Evolutionary conservation across 805 yeast genomes (phyloP).

Genomic region (Diddensiella caesifluorescens): DNA sequence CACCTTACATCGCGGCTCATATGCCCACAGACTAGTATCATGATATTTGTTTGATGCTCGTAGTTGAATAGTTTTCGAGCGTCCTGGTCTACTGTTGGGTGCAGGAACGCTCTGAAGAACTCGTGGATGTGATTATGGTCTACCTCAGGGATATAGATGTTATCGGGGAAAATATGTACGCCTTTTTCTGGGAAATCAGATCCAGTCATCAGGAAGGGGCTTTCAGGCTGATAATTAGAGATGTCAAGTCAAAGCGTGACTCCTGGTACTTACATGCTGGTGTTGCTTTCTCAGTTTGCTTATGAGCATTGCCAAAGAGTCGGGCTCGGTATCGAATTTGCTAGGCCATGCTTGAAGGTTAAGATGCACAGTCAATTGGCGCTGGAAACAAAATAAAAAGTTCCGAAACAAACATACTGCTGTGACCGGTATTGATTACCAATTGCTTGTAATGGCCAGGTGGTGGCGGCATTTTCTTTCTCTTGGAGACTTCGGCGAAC

Average conservation of each 20-base stretch:
- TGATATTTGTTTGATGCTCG: slow-evolving; percentile 11
- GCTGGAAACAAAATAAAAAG: background rate
- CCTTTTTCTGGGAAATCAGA: slow-evolving; percentile 56
- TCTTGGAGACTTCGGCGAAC: slow-evolving; percentile 38
- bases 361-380: slow-evolving; percentile 1
- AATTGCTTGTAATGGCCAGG: slow-evolving; percentile 52
- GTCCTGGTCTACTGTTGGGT: background rate
- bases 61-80: background rate
- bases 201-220: slow-evolving; percentile 50
- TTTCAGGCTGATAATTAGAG: too few relatives aligned
- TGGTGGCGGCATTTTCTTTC: slow-evolving; percentile 40
- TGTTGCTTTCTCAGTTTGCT: too few relatives aligned
- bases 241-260: too few relatives aligned
- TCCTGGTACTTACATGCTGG: too few relatives aligned
- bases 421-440: slow-evolving; percentile 45
- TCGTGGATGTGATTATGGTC: background rate
- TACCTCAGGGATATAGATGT: slow-evolving; percentile 20
- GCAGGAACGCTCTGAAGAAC: background rate
- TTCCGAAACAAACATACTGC: slow-evolving; percentile 21
- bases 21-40: slow-evolving; percentile 64
- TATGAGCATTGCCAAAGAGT: slow-evolving; percentile 3
- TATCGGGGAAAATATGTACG: slow-evolving; percentile 54
- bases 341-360: slow-evolving; percentile 32
- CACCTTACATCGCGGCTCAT: slow-evolving; percentile 57
- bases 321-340: slow-evolving; percentile 40